These are phyloP conservation scores for Aquilaria sinensis DNA, from an alignment of 345 rosid genomes.

Conservation along the genomic window DNA sequence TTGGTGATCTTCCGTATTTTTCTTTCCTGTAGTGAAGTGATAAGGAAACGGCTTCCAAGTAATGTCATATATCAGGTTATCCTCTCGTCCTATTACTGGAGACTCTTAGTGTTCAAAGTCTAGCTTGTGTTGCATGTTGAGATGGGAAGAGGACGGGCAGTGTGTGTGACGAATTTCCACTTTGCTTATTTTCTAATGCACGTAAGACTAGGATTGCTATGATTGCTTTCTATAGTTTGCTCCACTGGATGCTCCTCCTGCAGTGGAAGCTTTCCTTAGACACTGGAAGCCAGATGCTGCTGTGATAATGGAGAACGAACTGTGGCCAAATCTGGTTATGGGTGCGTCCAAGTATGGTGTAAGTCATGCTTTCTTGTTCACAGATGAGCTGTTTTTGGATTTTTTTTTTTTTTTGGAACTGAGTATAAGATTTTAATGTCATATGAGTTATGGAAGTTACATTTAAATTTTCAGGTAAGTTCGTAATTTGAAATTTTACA, in stretches of 20 bases:
- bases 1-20: background rate
- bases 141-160: background rate
- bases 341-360: constrained; percentile 55
- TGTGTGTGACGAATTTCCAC: background rate
- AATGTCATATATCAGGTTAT: constrained; percentile 72
- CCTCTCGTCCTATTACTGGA: background rate
- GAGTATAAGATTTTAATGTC: background rate
- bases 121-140: background rate
- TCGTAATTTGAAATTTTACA: background rate
- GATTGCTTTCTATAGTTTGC: constrained; percentile 42
- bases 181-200: constrained; percentile 1
- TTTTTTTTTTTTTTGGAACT: background rate
- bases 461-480: background rate
- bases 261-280: constrained; percentile 59
- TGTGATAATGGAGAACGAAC: constrained; percentile 75
- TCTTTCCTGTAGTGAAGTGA: constrained; percentile 60
- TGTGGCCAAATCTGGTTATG: constrained; percentile 91
- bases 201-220: too few species aligned
- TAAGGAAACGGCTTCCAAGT: constrained; percentile 53
- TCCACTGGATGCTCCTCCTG: constrained; percentile 75
- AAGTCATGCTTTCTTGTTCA: constrained; percentile 25
- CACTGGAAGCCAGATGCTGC: constrained; percentile 76
- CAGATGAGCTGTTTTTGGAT: background rate
- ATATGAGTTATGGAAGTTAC: background rate
- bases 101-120: background rate